Percentiles rank a stretch among this genome's conserved stretches.
These are phyloP conservation scores for Sistotremastrum suecicum DNA, from an alignment of 768 basidiomycete genomes.

Conservation along the genomic window DNA sequence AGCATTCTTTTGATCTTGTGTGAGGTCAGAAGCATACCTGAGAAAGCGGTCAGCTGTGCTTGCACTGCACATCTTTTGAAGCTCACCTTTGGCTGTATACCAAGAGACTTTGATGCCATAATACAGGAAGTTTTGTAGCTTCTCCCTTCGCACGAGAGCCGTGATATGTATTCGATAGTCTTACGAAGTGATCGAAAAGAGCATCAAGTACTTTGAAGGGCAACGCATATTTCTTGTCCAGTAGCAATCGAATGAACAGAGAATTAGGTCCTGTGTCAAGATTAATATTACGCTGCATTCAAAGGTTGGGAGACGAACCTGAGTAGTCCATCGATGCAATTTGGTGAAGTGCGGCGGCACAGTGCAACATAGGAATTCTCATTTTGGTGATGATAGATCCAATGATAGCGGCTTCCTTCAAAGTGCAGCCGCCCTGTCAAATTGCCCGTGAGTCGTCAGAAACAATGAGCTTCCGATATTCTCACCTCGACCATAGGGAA, in stretches of 20 bases:
- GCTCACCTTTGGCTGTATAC: slow-evolving; percentile 83
- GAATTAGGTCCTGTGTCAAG: slow-evolving; percentile 62
- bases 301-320: slow-evolving; percentile 27
- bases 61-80: not conserved
- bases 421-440: slow-evolving; percentile 58
- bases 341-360: slow-evolving; percentile 85
- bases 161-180: slow-evolving; percentile 84
- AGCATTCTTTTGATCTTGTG: slow-evolving; percentile 95
- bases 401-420: slow-evolving; percentile 90
- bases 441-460: not conserved
- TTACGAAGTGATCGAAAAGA: slow-evolving; percentile 95
- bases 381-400: slow-evolving; percentile 84
- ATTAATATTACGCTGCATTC: not conserved
- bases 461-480: not conserved
- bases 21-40: slow-evolving; percentile 88
- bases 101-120: slow-evolving; percentile 96
- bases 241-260: slow-evolving; percentile 87
- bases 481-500: slow-evolving; percentile 89
- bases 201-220: slow-evolving; percentile 98
- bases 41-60: not conserved
- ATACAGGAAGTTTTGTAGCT: slow-evolving; percentile 75
- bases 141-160: slow-evolving; percentile 48
- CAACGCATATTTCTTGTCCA: slow-evolving; percentile 96
- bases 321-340: slow-evolving; percentile 96
- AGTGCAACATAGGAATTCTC: slow-evolving; percentile 91